Evolutionary conservation across 2,329 filamentous ascomycete genomes (phyloP), one percentile per base, ranked within the genome.

Genomic region (Parasarocladium wereldwijsianum): DNA sequence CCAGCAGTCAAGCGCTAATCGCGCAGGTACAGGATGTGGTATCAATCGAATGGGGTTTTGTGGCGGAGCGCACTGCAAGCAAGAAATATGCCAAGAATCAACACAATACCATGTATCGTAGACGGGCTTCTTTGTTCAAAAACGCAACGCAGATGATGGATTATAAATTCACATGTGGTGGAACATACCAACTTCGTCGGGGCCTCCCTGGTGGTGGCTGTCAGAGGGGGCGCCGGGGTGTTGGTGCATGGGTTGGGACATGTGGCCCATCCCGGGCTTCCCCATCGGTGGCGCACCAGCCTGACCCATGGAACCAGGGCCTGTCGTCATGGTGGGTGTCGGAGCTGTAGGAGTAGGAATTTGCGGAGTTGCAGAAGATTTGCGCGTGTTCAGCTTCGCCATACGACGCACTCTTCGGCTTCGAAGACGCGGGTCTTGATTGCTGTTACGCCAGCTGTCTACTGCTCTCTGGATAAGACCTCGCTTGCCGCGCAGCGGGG

Each of bases 361-460:
- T 50, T 81, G 76, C 69, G 73, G 38, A 67, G 58, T 40, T 6
- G 66, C 63, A 39, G 63, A 55, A 44, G 69, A 66, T 58, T 90
- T 87, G 49, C 87, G 75, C 47, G 72, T 86, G 58, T 77, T 90
- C 58, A 94, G 83, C 66, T 98, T 98, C 33, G 86, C 86, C 82
- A 93, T 90, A 40, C 90, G 75, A 41, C 90, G 76, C 34, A 98
- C 90, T 43, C 90, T 70, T 52, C 90, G 70, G 55, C 87, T 96
- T 49, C 90, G 74, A 47, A 96, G 63, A 42, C 86, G 71, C 29
- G 84, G 83, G 45, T 98, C 90, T 58, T 93, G 85, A 58, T 96
- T 96, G 67, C 87, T 96, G 62, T 98, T 98, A 38, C 90, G 72
- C 90, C 90, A 96, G 60, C 86, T 94, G 56, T 98, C 90, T 25